These are phyloP conservation scores for Termitomyces sp. DNA, from an alignment of 768 basidiomycete species.

Conservation along the genomic window DNA sequence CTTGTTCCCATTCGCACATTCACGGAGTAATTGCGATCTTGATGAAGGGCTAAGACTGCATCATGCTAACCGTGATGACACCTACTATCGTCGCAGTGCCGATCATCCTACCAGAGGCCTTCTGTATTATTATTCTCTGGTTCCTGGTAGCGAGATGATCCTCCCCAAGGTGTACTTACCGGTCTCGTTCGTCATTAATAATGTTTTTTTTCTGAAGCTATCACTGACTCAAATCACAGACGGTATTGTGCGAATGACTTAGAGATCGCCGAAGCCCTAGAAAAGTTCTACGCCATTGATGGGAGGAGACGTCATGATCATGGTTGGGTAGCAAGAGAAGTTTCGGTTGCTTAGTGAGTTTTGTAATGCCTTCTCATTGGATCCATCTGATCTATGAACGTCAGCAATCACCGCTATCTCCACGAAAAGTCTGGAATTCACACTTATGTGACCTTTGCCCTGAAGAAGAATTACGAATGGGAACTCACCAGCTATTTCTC, in stretches of 20 bases:
- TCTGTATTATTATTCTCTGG: conserved; percentile 24
- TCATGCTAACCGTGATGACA: conserved; percentile 1
- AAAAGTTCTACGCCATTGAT: conserved; percentile 18
- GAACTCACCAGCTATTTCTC: conserved; percentile 28
- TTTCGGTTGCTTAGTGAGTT: conserved; percentile 22
- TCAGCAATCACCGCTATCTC: conserved; percentile 21
- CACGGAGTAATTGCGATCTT: conserved; percentile 17
- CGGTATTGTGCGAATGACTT: conserved; percentile 23
- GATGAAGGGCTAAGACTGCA: conserved; percentile 5
- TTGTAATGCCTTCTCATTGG: background rate
- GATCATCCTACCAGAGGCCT: conserved; percentile 23
- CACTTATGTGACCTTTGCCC: conserved; percentile 25
- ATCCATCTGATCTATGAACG: background rate
- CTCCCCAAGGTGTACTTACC: conserved; percentile 27
- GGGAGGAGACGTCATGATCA: conserved; percentile 12
- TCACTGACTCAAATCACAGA: conserved; percentile 10
- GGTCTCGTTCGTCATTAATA: conserved; percentile 20
- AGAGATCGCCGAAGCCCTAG: conserved; percentile 20
- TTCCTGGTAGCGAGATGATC: conserved; percentile 20
- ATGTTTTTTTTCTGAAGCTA: background rate
- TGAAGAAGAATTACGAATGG: conserved; percentile 23
- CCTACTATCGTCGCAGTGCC: conserved; percentile 6
- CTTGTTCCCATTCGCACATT: conserved; percentile 22
- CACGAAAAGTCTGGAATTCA: conserved; percentile 20
- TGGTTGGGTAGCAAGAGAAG: conserved; percentile 25